phyloP scores from a whole-genome alignment of 1,284 basidiomycete species.

The Ganoderma lingzhi region DNA sequence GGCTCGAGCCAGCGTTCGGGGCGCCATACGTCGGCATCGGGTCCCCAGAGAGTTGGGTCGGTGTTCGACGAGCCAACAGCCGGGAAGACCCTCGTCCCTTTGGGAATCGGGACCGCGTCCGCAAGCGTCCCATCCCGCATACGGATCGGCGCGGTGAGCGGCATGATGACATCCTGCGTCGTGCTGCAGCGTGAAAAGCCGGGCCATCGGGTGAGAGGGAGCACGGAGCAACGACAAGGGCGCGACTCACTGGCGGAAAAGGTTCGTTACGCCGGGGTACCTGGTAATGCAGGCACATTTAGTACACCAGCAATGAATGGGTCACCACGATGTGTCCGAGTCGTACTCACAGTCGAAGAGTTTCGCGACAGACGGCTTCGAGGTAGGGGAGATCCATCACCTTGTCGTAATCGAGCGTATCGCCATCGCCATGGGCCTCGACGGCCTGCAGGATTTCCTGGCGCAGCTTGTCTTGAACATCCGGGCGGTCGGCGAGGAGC shows the following conservation, averaged over 20 bases:
- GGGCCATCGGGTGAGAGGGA: neutral
- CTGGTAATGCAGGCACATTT: constrained; percentile 1
- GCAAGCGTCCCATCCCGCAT: constrained; percentile 11
- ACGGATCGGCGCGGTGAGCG: constrained; percentile 16
- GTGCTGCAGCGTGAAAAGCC: constrained; percentile 5
- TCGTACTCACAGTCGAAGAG: constrained; percentile 33
- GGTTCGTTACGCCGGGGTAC: constrained; percentile 21
- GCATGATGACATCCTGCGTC: constrained; percentile 12
- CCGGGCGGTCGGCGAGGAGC: constrained; percentile 31
- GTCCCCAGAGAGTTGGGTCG: constrained; percentile 18
- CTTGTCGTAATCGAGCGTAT: constrained; percentile 33
- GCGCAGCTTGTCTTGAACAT: constrained; percentile 35
- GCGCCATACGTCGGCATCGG: constrained; percentile 19
- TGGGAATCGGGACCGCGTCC: constrained; percentile 21
- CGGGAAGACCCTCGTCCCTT: constrained; percentile 24
- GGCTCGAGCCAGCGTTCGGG: constrained; percentile 25
- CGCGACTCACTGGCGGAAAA: constrained; percentile 22
- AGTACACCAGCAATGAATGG: neutral
- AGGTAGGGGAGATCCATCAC: constrained; percentile 34
- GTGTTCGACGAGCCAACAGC: constrained; percentile 16
- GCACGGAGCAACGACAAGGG: neutral
- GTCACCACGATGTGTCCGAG: neutral
- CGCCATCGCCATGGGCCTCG: constrained; percentile 25
- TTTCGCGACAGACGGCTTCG: constrained; percentile 38
- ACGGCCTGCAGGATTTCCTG: constrained; percentile 29